Evolutionary conservation across 2,329 filamentous ascomycete genomes (phyloP), one percentile per base, ranked within the genome.

Genomic region (Thelonectria discophora): DNA sequence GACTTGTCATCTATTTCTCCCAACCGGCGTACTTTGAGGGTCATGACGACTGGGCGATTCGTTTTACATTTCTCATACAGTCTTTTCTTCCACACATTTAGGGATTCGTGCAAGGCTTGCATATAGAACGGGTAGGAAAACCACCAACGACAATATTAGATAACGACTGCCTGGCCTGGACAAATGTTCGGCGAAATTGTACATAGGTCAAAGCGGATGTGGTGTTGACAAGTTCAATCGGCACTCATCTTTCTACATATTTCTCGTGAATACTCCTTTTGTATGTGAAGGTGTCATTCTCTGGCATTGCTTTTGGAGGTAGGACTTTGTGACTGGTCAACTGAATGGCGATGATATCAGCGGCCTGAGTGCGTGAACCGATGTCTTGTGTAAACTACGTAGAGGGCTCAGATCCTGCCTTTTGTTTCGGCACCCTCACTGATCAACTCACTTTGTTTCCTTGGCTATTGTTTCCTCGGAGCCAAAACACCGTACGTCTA

Each of bases 51-150:
- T 37, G 71, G 69, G 61, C 62, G 65, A 69, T 47, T 42, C 4
- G n/a, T n/a, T 71, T 69, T 65, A 68, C 61, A 63, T 72, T 55
- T 66, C 63, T 68, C 63, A 58, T 55, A 18, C 51, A 48, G 37
- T 48, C n/a, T 49, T 57, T 57, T 32, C 42, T 65, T 63, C n/a
- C 65, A 37, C 56, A 47, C 12, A 13, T 27, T 30, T 66, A 62
- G 58, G 66, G 70, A 65, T 58, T 58, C 59, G 65, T 69, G 68
- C 67, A 69, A 69, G 67, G 70, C 71, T 73, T 71, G 74, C 72
- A 75, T 75, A 75, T 75, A 75, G 73, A 72, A 71, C 67, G 73
- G 67, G 69, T 67, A 69, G 69, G 70, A 70, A 72, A 71, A 69
- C 68, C 63, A 67, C 65, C 39, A 17, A 70, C 61, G 60, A 71